These are phyloP conservation scores for Russula ochroleuca DNA, from an alignment of 768 basidiomycete species.

Conservation along the genomic window DNA sequence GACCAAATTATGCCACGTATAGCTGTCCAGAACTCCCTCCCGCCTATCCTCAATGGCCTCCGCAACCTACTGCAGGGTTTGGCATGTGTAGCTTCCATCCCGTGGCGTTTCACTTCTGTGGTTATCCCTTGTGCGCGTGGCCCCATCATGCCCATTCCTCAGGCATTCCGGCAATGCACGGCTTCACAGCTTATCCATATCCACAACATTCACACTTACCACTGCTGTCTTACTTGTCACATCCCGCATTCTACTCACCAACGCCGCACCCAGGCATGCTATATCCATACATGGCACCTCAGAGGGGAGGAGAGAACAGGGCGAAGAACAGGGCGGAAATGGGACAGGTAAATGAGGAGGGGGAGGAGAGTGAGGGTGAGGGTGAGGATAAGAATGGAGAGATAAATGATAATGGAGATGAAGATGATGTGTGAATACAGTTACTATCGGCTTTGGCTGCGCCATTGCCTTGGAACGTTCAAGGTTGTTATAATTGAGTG, in stretches of 20 bases:
- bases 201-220: conserved; percentile 14
- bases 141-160: conserved; percentile 11
- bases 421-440: no score
- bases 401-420: no score
- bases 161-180: neutral
- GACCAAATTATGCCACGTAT: conserved; percentile 19
- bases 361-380: no score
- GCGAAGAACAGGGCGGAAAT: neutral
- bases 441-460: no score
- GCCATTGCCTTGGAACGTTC: no score
- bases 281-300: conserved; percentile 16
- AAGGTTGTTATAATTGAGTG: no score
- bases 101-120: conserved; percentile 1
- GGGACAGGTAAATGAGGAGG: neutral
- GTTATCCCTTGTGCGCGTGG: conserved; percentile 14
- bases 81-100: conserved; percentile 2
- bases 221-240: conserved; percentile 9
- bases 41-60: conserved; percentile 9
- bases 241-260: conserved; percentile 15
- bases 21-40: conserved; percentile 1
- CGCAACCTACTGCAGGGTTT: neutral
- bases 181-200: neutral
- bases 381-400: no score
- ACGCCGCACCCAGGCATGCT: conserved; percentile 17
- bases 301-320: neutral